phyloP scores from a whole-genome alignment of 768 basidiomycete species.

The Podaxis rugospora region DNA sequence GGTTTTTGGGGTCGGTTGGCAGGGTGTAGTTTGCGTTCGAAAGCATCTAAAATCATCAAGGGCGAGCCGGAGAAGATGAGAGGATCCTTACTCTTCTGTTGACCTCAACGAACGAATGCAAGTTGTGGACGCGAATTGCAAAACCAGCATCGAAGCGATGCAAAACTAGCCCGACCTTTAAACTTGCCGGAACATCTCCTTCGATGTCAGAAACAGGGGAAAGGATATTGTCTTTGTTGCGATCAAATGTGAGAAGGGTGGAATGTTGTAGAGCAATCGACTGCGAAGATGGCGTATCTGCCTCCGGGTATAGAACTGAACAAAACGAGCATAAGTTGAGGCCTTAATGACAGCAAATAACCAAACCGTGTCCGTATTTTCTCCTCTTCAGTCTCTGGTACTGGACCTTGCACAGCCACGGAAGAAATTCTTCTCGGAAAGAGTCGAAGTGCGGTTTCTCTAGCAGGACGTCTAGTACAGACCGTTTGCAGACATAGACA shows the following conservation, averaged over 20 bases:
- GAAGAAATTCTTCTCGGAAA: conserved; percentile 84
- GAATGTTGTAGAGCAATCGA: conserved; percentile 56
- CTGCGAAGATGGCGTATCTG: conserved; percentile 41
- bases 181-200: conserved; percentile 32
- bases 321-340: conserved; percentile 2
- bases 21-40: conserved; percentile 46
- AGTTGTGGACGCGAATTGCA: conserved; percentile 70
- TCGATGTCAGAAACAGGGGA: conserved; percentile 40
- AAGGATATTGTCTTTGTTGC: conserved; percentile 22
- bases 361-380: conserved; percentile 56
- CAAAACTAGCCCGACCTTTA: conserved; percentile 63
- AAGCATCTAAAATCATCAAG: conserved; percentile 39
- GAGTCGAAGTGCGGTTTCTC: conserved; percentile 74
- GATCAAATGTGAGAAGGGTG: conserved; percentile 23
- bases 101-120: conserved; percentile 73
- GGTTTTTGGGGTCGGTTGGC: conserved; percentile 57
- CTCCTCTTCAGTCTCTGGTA: conserved; percentile 58
- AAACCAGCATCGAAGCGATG: conserved; percentile 50
- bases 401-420: conserved; percentile 87
- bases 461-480: conserved; percentile 66
- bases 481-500: conserved; percentile 81
- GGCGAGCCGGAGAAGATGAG: background rate
- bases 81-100: conserved; percentile 63
- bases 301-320: conserved; percentile 37
- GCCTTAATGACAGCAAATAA: background rate